Evolutionary conservation across 2,329 filamentous ascomycete species (phyloP), one percentile per base, ranked within the genome.

Genomic region (Cytospora piceicola): DNA sequence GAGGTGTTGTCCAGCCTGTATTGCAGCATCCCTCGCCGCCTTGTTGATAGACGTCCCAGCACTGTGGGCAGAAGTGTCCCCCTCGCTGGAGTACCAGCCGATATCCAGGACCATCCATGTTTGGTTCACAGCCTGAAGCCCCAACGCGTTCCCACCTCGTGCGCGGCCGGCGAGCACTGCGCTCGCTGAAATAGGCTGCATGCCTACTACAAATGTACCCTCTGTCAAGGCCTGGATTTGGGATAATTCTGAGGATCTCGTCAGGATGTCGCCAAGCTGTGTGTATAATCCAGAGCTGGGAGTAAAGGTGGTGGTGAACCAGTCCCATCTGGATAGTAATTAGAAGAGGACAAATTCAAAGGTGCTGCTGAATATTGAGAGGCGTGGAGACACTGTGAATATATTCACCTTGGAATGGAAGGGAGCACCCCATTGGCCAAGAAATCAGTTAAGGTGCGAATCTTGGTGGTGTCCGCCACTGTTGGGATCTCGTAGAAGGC

Each of bases 171-270:
- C 73, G 24, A 67, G 62, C 11, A 74, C 69, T 20, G 69, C 70
- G 62, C 67, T 75, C n/a, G 68, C 68, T 9, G 72, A 73, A 60
- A 76, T 75, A 5, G 74, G 73, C 60, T 76, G 74, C 67, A 71
- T 71, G 53, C 71, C 72, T 42, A 76, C 72, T 29, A 72, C 73
- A 29, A 76, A 61, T 34, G 72, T 73, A 49, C 71, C 73, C 34
- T 70, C 70, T 36, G 69, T 71, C 27, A 73, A 63, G 49, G 68
- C 69, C 63, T 67, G 60, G 42, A 75, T 69, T 42, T 68, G 42
- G 8, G 69, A 66, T 24, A 75, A 49, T 62, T 74, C 71, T 14
- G 72, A 70, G 15, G 72, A 69, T 17, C 70, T 68, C 20, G 67
- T 70, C 42, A 75, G 60, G 57, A 73, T 70, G 29, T 69, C 51